A percentile compares a stretch with the other conserved stretches of the same genome.
These are phyloP conservation scores for Cerioporus squamosus DNA, from an alignment of 1,284 basidiomycete genomes.

Conservation along the genomic window DNA sequence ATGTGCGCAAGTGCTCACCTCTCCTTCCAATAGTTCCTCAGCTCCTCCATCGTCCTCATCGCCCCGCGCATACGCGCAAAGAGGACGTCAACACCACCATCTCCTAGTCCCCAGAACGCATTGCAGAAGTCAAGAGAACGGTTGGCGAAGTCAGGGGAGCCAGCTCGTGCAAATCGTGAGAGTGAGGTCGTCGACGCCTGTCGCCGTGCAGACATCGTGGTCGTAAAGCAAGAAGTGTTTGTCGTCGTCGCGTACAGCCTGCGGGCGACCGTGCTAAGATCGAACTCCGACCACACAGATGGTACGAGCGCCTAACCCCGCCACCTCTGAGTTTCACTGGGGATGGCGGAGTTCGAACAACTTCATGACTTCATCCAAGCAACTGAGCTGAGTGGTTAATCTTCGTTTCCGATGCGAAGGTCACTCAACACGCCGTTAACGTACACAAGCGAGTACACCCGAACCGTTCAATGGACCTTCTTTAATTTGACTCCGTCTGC, in stretches of 20 bases:
- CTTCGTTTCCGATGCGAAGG: no score
- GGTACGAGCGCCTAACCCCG: no score
- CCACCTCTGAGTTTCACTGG: no score
- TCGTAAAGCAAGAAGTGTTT: constrained; percentile 14
- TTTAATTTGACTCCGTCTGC: no score
- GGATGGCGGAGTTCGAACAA: no score
- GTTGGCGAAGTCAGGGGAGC: constrained; percentile 51
- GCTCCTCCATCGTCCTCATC: constrained; percentile 86
- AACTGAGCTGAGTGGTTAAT: no score
- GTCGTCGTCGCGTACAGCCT: constrained; percentile 6
- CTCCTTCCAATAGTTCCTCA: constrained; percentile 89
- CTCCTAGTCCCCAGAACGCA: constrained; percentile 90
- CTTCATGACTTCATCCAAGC: no score
- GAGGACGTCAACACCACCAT: constrained; percentile 90
- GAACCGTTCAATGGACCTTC: no score
- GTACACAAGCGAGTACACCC: no score
- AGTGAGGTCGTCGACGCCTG: constrained; percentile 78
- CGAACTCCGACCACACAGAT: no score
- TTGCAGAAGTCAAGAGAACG: constrained; percentile 90
- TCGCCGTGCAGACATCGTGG: constrained; percentile 47
- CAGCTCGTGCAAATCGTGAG: constrained; percentile 62
- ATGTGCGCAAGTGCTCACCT: constrained; percentile 52
- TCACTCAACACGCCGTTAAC: no score
- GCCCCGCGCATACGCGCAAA: constrained; percentile 88
- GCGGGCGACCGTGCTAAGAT: background rate